Conservation (phyloP, 257 asterid genomes). For the Plantago major region DNA sequence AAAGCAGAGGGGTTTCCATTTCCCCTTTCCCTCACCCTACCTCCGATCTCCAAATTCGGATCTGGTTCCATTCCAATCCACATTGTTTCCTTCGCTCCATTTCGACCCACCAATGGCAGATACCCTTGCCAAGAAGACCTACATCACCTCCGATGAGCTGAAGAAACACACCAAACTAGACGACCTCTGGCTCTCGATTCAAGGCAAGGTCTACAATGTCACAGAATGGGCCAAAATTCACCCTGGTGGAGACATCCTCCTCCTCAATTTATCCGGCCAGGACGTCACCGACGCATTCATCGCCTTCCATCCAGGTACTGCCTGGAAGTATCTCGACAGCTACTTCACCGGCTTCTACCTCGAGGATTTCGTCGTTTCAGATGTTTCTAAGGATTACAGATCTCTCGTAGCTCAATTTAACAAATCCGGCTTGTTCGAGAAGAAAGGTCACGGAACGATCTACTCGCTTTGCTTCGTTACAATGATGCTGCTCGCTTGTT, state of each 20-base stretch:
- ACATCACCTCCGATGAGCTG: conserved; percentile 40
- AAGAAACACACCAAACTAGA: conserved; percentile 34
- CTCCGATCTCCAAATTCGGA: not conserved
- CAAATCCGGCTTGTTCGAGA: conserved; percentile 40
- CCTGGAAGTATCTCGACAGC: conserved; percentile 28
- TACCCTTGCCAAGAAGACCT: conserved; percentile 13
- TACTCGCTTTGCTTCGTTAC: conserved; percentile 24
- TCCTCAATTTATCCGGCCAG: conserved; percentile 43
- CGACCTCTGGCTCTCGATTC: conserved; percentile 52
- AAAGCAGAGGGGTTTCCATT: no score
- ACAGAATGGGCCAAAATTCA: conserved; percentile 43
- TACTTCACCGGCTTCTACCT: conserved; percentile 37
- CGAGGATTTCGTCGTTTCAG: conserved; percentile 38
- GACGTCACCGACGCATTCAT: conserved; percentile 56
- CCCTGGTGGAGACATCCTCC: conserved; percentile 45
- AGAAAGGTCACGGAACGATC: conserved; percentile 43
- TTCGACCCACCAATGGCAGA: conserved; percentile 21
- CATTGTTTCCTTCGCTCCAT: not conserved
- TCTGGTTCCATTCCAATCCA: not conserved
- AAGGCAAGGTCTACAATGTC: conserved; percentile 48
- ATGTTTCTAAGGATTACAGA: conserved; percentile 38
- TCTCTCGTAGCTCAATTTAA: conserved; percentile 27
- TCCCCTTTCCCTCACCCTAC: no score
- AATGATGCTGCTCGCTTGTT: conserved; percentile 22
- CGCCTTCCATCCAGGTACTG: conserved; percentile 43